These are phyloP conservation scores for Hypericum perforatum DNA, from an alignment of 345 rosid species.

Conservation along the genomic window DNA sequence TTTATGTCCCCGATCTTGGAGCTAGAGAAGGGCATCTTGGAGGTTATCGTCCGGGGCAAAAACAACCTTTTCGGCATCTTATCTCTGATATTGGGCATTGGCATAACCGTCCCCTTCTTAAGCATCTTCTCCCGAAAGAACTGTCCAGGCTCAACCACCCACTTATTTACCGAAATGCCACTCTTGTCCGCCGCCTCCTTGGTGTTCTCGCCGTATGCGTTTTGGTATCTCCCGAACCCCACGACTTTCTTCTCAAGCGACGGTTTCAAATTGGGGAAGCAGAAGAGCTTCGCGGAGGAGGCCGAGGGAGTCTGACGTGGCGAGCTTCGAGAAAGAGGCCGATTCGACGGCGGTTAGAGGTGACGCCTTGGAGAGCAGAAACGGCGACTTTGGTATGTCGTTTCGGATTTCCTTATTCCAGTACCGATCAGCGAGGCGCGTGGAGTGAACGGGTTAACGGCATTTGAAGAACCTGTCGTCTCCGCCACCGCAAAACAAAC, in stretches of 20 bases:
- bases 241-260: constrained; percentile 22
- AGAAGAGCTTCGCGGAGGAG: constrained; percentile 73
- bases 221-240: constrained; percentile 39
- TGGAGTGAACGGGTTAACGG: constrained; percentile 72
- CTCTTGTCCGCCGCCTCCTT: constrained; percentile 13
- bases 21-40: constrained; percentile 64
- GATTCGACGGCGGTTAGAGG: constrained; percentile 58
- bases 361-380: constrained; percentile 71
- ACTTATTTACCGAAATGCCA: constrained; percentile 35
- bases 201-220: constrained; percentile 10
- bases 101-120: too few species aligned
- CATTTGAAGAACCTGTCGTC: too few species aligned
- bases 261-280: constrained; percentile 38
- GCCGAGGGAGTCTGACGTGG: constrained; percentile 42
- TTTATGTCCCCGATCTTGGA: too few species aligned
- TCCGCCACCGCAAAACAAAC: constrained; percentile 1
- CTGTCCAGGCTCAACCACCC: too few species aligned
- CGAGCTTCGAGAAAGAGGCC: constrained; percentile 59
- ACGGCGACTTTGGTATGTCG: constrained; percentile 30
- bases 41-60: constrained; percentile 58
- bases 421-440: constrained; percentile 68
- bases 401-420: constrained; percentile 67
- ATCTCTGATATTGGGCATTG: too few species aligned
- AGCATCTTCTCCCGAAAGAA: too few species aligned
- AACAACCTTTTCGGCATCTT: constrained; percentile 69